phyloP scores from a whole-genome alignment of 2,329 filamentous ascomycete genomes.

The Fusarium mundagurra region DNA sequence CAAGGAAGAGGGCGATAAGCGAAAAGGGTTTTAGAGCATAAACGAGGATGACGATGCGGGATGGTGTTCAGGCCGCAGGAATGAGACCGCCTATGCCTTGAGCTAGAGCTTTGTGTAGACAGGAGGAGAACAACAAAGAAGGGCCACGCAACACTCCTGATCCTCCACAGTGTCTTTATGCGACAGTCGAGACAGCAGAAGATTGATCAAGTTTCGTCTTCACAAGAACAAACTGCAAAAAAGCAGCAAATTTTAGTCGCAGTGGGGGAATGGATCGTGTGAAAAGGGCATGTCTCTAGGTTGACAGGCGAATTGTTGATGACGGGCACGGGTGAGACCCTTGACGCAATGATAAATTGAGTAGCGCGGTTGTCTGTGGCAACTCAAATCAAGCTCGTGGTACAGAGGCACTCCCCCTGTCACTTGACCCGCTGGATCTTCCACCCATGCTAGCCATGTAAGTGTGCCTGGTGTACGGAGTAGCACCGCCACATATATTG shows the following conservation, averaged over 20 bases:
- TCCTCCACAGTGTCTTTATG: neutral
- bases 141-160: conserved; percentile 8
- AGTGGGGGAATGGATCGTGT: conserved; percentile 37
- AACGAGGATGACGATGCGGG: conserved; percentile 21
- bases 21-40: conserved; percentile 6
- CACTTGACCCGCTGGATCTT: conserved; percentile 32
- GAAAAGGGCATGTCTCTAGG: conserved; percentile 30
- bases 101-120: conserved; percentile 5
- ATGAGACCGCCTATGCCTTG: conserved; percentile 13
- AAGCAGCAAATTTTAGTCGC: conserved; percentile 10
- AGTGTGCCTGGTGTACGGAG: neutral
- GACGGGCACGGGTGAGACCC: conserved; percentile 35
- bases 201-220: neutral
- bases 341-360: conserved; percentile 46
- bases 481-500: conserved; percentile 14
- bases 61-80: conserved; percentile 29
- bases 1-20: conserved; percentile 12
- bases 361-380: conserved; percentile 53
- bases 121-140: conserved; percentile 25
- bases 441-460: neutral
- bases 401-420: conserved; percentile 22
- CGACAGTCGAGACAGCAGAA: conserved; percentile 1
- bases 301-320: conserved; percentile 39
- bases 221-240: neutral
- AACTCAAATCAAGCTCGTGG: conserved; percentile 42